These are phyloP conservation scores for Hemileccinum rubropunctum DNA, from an alignment of 768 basidiomycete species.

Conservation along the genomic window DNA sequence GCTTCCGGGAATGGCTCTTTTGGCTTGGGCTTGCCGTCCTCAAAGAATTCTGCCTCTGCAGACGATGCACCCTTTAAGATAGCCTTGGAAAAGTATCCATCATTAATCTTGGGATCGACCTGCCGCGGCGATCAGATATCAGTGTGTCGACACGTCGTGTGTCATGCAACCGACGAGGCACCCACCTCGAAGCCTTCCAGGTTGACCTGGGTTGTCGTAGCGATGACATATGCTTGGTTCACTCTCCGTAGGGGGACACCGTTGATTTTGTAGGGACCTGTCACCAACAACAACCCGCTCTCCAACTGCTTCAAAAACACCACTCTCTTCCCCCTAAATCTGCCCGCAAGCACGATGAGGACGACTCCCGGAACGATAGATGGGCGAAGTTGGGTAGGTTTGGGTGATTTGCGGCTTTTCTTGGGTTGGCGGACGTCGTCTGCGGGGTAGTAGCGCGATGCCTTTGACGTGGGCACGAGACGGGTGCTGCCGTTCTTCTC, in stretches of 20 bases:
- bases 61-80: conserved; percentile 65
- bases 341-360: conserved; percentile 94
- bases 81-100: conserved; percentile 89
- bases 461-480: conserved; percentile 80
- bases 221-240: conserved; percentile 98
- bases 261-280: conserved; percentile 97
- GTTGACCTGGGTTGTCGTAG: conserved; percentile 93
- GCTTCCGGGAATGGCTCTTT: conserved; percentile 85
- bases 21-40: conserved; percentile 86
- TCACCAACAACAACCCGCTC: conserved; percentile 90
- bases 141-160: neutral
- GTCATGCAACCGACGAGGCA: conserved; percentile 7
- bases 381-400: conserved; percentile 74
- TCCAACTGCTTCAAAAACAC: conserved; percentile 96
- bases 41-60: conserved; percentile 97
- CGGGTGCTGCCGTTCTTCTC: conserved; percentile 90
- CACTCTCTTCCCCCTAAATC: conserved; percentile 97
- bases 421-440: conserved; percentile 92
- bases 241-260: conserved; percentile 97
- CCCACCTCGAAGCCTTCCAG: conserved; percentile 70
- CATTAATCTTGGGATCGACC: conserved; percentile 89
- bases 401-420: conserved; percentile 85
- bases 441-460: conserved; percentile 90
- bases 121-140: conserved; percentile 30
- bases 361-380: conserved; percentile 93